These are phyloP conservation scores for Canariomyces notabilis DNA, from an alignment of 2,329 filamentous ascomycete species.

Conservation along the genomic window DNA sequence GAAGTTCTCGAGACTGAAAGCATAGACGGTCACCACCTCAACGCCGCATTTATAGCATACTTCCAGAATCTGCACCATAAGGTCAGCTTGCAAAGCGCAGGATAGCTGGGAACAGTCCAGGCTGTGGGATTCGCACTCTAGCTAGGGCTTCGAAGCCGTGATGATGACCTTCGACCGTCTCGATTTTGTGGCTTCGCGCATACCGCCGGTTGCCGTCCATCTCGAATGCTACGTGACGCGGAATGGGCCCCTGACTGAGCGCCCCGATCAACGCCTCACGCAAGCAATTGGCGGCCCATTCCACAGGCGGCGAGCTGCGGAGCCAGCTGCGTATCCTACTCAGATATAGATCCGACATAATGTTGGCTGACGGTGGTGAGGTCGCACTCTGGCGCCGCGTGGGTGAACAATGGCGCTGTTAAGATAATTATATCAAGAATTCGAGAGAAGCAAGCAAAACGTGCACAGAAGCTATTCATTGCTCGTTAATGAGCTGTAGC, in stretches of 20 bases:
- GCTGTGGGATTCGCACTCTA: slow-evolving; percentile 51
- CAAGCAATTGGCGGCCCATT: slow-evolving; percentile 77
- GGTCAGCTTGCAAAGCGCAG: background rate
- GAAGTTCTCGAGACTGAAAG: slow-evolving; percentile 99
- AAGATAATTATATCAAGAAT: background rate
- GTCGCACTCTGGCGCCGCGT: background rate
- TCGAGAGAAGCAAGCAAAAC: background rate
- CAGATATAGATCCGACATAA: slow-evolving; percentile 52
- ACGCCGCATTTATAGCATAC: slow-evolving; percentile 98
- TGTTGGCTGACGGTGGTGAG: slow-evolving; percentile 25
- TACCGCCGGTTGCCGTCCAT: slow-evolving; percentile 98
- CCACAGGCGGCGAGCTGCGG: slow-evolving; percentile 80
- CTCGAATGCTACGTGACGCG: slow-evolving; percentile 95
- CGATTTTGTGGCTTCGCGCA: slow-evolving; percentile 83
- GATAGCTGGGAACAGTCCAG: background rate
- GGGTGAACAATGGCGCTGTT: background rate
- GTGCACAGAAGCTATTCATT: background rate
- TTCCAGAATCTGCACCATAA: slow-evolving; percentile 67
- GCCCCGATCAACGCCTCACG: slow-evolving; percentile 84
- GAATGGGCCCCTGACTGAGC: slow-evolving; percentile 83
- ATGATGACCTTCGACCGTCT: slow-evolving; percentile 94
- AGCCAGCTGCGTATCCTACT: slow-evolving; percentile 61
- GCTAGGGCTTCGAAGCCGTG: slow-evolving; percentile 93
- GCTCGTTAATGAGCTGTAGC: background rate
- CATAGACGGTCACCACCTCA: slow-evolving; percentile 94